Evolutionary conservation across 1,284 basidiomycete genomes (phyloP), one percentile per base, ranked within the genome.

Genomic region (Cutaneotrichosporon arboriforme): DNA sequence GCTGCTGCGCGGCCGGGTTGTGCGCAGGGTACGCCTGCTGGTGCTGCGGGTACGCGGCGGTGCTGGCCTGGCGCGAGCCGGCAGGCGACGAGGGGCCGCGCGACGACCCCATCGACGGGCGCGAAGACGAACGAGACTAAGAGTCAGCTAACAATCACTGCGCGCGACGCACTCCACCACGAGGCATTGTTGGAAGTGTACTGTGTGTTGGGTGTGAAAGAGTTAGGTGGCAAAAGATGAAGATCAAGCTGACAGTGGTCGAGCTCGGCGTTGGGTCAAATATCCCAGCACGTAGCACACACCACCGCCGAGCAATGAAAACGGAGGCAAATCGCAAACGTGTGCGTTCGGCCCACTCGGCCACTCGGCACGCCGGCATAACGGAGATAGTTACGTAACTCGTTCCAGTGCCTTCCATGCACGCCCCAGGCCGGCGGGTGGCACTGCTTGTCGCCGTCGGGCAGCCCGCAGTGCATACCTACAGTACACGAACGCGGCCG

Each of bases 51-150:
- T 68, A 64, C 13, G 69, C 67, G 49, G 72, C 63, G 43, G 70
- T 72, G 49, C 51, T 57, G 38, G 68, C 65, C 49, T 47, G 55
- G 54, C 66, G 69, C 40, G 57, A 33, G 44, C 56, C 59, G 39
- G 60, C 43, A 38, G 61, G 55, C 5, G 62, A 49, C n/a, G 67
- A 37, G 13, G 67, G 51, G 34, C 66, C 56, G 37, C 67, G 38
- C 21, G 69, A 59, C 26, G 26, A 31, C 26, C 7, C 5, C 26
- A 31, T 31, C 21, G 73, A 56, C 26, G 74, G 70, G 58, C 72
- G 69, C 35, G 66, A 64, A 46, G 69, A 70, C 33, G 67, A 67
- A 56, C 69, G 64, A 52, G 61, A 62, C 63, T 63, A 51, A n/a
- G 35, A 8, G 46, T 55, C n/a, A 49, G 47, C n/a, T 4, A 10